Base-by-base conservation (phyloP, 2,329 filamentous ascomycete genomes). In the Hypomyces rosellus region DNA sequence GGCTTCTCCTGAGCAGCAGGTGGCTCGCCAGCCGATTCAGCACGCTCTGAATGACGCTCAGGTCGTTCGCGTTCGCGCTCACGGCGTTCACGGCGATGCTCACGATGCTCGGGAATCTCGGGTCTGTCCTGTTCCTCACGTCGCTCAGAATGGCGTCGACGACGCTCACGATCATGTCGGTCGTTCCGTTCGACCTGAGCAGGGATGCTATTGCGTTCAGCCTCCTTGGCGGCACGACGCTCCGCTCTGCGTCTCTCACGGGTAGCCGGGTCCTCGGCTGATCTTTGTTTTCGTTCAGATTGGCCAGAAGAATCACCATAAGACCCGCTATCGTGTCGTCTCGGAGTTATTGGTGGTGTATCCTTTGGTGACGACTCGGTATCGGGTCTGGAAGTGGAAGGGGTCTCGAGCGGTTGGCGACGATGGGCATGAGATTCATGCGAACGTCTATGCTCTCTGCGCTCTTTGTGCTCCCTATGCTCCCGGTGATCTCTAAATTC, bases 241-340 rank as follows among this genome's bases (percentile, higher is more conserved):
- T 67, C 46, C 25, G 46, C 51, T 30, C 44, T 46, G 34, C 72
- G 71, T 54, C 61, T 72, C 2, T 80, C 76, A 48, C 77, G 73
- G 2, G 70, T 73, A 14, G 69, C 73, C 52, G 76, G 74, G 56
- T 79, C 74, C 54, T 78, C 74, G 2, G 69, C 64, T 3, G 72
- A 75, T 50, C 74, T 71, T 39, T 69, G 67, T 47, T 57, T 62
- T 50, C 61, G 60, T 22, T 61, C 57, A 34, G 66, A 64, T 42
- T 63, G 62, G 41, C 63, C 65, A 41, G 67, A 65, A 52, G 61
- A 69, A n/a, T 73, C 72, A 15, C 67, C 64, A 3, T 73, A 70
- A 53, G 71, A 69, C 1, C 74, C 74, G 52, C 73, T 76, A 51
- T 77, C 74, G 48, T 70, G 69, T 49, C 71, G 68, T 48, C 64